Evolutionary conservation across 306 rosid genomes (phyloP).

Genomic region (Purshia tridentata): DNA sequence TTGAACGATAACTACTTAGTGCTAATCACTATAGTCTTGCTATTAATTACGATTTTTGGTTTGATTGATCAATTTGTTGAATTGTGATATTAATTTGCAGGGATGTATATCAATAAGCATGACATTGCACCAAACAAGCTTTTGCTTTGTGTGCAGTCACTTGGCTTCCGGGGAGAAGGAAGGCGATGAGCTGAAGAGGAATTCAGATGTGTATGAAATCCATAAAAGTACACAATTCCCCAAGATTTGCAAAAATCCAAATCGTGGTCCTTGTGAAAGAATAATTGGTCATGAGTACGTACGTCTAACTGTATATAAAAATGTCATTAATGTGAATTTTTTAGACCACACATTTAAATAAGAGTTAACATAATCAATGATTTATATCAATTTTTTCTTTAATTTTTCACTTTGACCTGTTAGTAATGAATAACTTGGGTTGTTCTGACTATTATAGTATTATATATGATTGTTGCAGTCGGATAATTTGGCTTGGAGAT

Average conservation of each 20-base stretch:
- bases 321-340: too few relatives aligned
- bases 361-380: too few relatives aligned
- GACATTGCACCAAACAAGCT: conserved; percentile 87
- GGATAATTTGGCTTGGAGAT: conserved; percentile 92
- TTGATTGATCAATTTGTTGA: not conserved
- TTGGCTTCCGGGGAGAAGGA: conserved; percentile 99
- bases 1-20: too few relatives aligned
- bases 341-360: too few relatives aligned
- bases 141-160: conserved; percentile 93
- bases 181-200: conserved; percentile 84
- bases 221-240: conserved; percentile 69
- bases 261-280: conserved; percentile 59
- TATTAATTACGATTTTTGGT: too few relatives aligned
- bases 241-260: conserved; percentile 68
- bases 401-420: not conserved
- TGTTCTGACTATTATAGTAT: not conserved
- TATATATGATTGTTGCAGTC: conserved; percentile 41
- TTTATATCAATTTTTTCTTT: too few relatives aligned
- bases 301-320: not conserved
- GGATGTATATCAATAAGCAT: conserved; percentile 95
- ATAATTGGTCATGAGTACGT: conserved; percentile 83
- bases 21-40: too few relatives aligned
- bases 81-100: conserved; percentile 40
- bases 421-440: not conserved
- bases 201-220: conserved; percentile 79